Base-by-base conservation (phyloP, 495 filamentous ascomycete genomes). In the Hypomontagnella monticulosa region DNA sequence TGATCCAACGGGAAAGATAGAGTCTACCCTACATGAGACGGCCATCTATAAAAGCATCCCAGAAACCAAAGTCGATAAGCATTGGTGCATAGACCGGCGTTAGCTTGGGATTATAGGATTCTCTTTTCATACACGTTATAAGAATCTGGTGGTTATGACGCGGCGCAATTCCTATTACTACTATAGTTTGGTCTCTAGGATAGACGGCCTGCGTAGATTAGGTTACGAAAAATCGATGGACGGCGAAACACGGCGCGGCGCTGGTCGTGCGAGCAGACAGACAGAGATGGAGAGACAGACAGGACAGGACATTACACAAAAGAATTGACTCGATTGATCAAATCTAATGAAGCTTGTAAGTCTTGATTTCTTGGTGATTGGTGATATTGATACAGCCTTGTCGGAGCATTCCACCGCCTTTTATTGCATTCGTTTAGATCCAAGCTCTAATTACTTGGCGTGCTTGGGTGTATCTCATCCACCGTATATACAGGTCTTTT, bases 1-100 rank as follows among this genome's bases (percentile, higher is more conserved):
- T 92, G 71, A 84, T 94, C n/a, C 89, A 91, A 68, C 77, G 88
- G 57, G 81, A 84, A 69, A 75, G 83, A 68, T 84, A 76, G 68
- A 68, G 63, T 49, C 44, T 66, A 5, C 58, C 61, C 47, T 63
- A 33, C 2, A 23, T 9, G 15, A 34, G 23, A 16, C 49, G 36
- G 27, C 11, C 51, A 16, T 52, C 48, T 18, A n/a, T n/a, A n/a
- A 16, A 23, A 23, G 27, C 12, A 16, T 32, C 38, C 14, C 47
- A 44, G 66, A 61, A 38, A 56, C 19, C 34, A 16, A 58, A 66
- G 42, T 49, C 56, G 27, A 64, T 40, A 54, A 67, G 64, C 52
- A 32, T 67, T 6, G 20, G 55, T 32, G 41, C 46, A 54, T 71
- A 64, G 49, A 55, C 27, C 1, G 55, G 60, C 44, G 55, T 69